phyloP scores from a whole-genome alignment of 208 protist species.

The Herpetomonas tarakana region DNA sequence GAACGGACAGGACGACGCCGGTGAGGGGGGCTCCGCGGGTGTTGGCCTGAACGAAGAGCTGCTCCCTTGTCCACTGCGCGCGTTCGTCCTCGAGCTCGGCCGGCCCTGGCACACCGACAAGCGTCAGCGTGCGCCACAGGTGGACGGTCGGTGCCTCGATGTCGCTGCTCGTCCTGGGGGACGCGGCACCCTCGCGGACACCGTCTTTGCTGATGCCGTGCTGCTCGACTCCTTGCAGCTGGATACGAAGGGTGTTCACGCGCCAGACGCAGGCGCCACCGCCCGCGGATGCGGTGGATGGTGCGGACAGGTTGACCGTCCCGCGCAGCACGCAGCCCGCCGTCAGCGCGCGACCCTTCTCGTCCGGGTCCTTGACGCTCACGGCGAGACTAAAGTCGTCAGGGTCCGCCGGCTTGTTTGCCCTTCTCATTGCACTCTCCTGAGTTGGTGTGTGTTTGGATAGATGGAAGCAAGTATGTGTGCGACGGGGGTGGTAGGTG shows the following conservation, averaged over 20 bases:
- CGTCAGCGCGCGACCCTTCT: not conserved
- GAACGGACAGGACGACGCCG: conserved; percentile 19
- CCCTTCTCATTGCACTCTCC: too few species aligned
- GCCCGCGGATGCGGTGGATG: not conserved
- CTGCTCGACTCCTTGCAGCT: not conserved
- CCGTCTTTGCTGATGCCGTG: not conserved
- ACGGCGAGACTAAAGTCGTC: conserved; percentile 1
- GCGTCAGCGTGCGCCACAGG: conserved; percentile 5
- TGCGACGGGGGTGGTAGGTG: too few species aligned
- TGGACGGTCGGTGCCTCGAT: not conserved
- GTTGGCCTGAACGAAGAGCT: conserved; percentile 11
- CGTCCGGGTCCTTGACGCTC: conserved; percentile 4
- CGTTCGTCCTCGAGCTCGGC: not conserved
- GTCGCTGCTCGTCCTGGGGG: not conserved
- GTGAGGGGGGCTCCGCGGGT: conserved; percentile 9
- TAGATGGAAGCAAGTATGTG: too few species aligned
- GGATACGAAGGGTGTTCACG: not conserved
- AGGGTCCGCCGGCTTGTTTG: too few species aligned
- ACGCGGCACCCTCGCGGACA: not conserved
- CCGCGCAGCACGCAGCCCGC: not conserved
- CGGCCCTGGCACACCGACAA: not conserved
- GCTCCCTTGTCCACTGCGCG: not conserved
- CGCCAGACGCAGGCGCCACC: not conserved
- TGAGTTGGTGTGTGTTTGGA: too few species aligned
- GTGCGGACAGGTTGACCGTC: not conserved